These are phyloP conservation scores for Helicostylum pulchrum DNA, from an alignment of 192 early-diverging fungal species.

Conservation along the genomic window DNA sequence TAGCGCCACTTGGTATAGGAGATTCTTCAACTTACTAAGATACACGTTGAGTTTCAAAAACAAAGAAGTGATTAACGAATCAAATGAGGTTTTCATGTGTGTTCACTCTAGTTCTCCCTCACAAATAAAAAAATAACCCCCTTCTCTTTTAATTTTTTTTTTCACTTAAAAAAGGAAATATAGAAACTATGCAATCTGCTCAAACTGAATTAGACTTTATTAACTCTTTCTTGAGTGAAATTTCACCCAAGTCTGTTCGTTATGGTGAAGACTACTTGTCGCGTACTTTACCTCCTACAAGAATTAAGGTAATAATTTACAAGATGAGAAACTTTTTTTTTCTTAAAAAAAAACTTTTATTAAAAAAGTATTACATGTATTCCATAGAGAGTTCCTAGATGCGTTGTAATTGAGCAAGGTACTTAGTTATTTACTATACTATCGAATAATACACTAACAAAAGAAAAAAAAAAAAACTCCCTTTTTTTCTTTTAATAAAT, in stretches of 20 bases:
- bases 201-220: constrained; percentile 28
- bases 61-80: too few species aligned
- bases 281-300: constrained; percentile 3
- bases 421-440: neutral
- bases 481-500: neutral
- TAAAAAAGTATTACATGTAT: too few species aligned
- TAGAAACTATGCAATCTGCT: constrained; percentile 9
- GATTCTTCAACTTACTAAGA: too few species aligned
- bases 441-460: neutral
- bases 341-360: too few species aligned
- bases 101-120: too few species aligned
- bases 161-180: neutral
- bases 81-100: too few species aligned
- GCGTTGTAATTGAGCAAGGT: neutral
- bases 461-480: constrained; percentile 1
- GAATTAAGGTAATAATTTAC: constrained; percentile 7
- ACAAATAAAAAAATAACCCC: neutral
- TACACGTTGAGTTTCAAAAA: too few species aligned
- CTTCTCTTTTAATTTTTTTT: constrained; percentile 1
- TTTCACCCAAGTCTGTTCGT: constrained; percentile 32
- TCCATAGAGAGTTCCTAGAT: constrained; percentile 3
- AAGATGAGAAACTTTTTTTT: too few species aligned
- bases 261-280: constrained; percentile 29
- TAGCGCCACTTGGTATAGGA: too few species aligned
- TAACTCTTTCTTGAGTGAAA: constrained; percentile 17